Percentiles rank a stretch among this genome's conserved stretches.
phyloP scores from a whole-genome alignment of 768 basidiomycete species.

The Hirschioporus abietinus region DNA sequence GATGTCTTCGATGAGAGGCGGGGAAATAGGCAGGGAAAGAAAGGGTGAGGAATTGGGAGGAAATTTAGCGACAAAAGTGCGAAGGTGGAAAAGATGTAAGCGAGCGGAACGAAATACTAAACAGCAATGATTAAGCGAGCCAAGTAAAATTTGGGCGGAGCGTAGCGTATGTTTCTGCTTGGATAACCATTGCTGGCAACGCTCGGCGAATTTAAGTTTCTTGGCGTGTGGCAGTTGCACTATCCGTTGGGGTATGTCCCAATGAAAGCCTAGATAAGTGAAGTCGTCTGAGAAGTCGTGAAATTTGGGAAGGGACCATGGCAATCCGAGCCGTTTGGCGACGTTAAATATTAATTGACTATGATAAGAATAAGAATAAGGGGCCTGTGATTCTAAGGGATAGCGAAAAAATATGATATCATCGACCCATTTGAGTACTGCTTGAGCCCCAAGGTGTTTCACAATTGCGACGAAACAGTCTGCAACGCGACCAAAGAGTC shows the following conservation, averaged over 20 bases:
- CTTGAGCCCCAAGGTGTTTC: no score
- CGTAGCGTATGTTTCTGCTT: neutral
- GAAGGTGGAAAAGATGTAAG: constrained; percentile 25
- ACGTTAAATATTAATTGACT: neutral
- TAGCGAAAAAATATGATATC: no score
- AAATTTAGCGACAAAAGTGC: constrained; percentile 24
- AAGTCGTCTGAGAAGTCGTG: constrained; percentile 13
- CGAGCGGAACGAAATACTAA: constrained; percentile 27
- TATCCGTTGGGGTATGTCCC: constrained; percentile 19
- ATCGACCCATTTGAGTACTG: no score
- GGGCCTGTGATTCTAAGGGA: constrained; percentile 21
- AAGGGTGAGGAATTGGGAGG: neutral
- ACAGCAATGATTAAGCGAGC: constrained; percentile 29
- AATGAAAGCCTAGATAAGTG: constrained; percentile 25
- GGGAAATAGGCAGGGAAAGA: constrained; percentile 10
- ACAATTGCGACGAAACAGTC: no score
- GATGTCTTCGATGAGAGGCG: constrained; percentile 15
- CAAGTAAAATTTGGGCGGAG: neutral
- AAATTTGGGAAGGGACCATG: neutral
- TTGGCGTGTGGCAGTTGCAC: constrained; percentile 30
- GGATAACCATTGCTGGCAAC: constrained; percentile 7
- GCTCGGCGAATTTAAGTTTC: constrained; percentile 19
- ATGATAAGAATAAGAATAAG: neutral
- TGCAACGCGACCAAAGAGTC: no score
- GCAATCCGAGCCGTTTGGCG: neutral